A percentile compares a stretch with the other conserved stretches of the same genome.
phyloP scores from a whole-genome alignment of 2,329 filamentous ascomycete species.

The Didymella pinodella region DNA sequence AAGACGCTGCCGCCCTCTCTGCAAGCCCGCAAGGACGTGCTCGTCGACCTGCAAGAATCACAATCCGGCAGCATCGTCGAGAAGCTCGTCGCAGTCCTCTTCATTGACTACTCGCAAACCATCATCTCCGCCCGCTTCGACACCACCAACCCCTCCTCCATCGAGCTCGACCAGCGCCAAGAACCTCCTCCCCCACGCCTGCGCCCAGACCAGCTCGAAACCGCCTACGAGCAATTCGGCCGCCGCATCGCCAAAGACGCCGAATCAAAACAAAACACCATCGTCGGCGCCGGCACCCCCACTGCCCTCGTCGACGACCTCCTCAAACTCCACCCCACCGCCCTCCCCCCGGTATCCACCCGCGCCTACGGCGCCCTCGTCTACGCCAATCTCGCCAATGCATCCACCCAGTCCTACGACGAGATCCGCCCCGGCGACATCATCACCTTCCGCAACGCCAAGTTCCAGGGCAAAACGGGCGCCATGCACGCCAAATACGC shows the following conservation, averaged over 20 bases:
- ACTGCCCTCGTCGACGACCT: conserved; percentile 80
- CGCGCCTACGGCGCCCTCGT: conserved; percentile 90
- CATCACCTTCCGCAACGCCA: conserved; percentile 88
- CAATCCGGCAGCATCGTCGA: conserved; percentile 76
- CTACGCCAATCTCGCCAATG: conserved; percentile 94
- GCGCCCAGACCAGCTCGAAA: conserved; percentile 92
- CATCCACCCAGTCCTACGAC: conserved; percentile 86
- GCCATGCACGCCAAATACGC: conserved; percentile 95
- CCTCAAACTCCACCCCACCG: conserved; percentile 74
- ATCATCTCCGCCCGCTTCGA: conserved; percentile 84
- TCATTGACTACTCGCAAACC: conserved; percentile 95
- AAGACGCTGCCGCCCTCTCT: conserved; percentile 82
- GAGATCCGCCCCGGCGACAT: conserved; percentile 95
- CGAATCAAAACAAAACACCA: conserved; percentile 75
- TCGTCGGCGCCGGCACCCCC: conserved; percentile 85
- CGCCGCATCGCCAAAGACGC: conserved; percentile 76
- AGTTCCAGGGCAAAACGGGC: conserved; percentile 94
- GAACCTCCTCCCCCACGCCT: conserved; percentile 81
- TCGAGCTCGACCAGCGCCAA: conserved; percentile 82
- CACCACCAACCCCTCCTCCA: conserved; percentile 74
- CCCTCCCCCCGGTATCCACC: conserved; percentile 83
- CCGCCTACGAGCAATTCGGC: conserved; percentile 82
- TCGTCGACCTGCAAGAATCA: conserved; percentile 82
- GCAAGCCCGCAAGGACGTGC: conserved; percentile 82
- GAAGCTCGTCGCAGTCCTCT: conserved; percentile 86